Conservation (phyloP, 2,329 filamentous ascomycete genomes). For the Fusarium miscanthi region DNA sequence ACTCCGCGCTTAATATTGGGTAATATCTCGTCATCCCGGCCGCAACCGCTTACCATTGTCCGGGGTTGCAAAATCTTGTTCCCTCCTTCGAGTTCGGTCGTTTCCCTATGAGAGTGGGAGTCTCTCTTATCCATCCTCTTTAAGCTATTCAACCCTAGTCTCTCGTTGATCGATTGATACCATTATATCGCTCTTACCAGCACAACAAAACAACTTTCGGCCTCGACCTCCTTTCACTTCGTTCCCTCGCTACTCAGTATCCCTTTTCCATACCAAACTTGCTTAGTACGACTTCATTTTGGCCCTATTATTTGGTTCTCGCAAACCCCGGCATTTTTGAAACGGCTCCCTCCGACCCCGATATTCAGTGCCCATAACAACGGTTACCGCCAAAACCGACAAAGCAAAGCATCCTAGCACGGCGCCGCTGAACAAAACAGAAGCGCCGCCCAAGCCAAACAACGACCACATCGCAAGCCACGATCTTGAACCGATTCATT, state of each 20-base stretch:
- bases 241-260: slow-evolving; percentile 38
- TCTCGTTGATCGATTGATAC: slow-evolving; percentile 44
- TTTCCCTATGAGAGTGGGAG: slow-evolving; percentile 17
- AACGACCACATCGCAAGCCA: slow-evolving; percentile 23
- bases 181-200: slow-evolving; percentile 12
- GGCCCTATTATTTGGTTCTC: slow-evolving; percentile 36
- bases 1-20: slow-evolving; percentile 31
- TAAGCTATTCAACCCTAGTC: slow-evolving; percentile 24
- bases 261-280: slow-evolving; percentile 40
- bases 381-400: slow-evolving; percentile 28
- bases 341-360: slow-evolving; percentile 41
- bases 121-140: slow-evolving; percentile 3
- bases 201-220: slow-evolving; percentile 17
- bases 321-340: slow-evolving; percentile 44
- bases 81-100: slow-evolving; percentile 20
- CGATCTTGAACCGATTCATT: slow-evolving; percentile 6
- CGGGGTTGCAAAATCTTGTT: slow-evolving; percentile 36
- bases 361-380: slow-evolving; percentile 42
- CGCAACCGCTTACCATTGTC: slow-evolving; percentile 20
- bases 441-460: slow-evolving; percentile 18
- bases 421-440: slow-evolving; percentile 37
- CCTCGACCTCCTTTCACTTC: slow-evolving; percentile 29
- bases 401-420: slow-evolving; percentile 20
- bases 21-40: slow-evolving; percentile 36
- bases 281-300: slow-evolving; percentile 34